Evolutionary conservation across 495 filamentous ascomycete species (phyloP), one percentile per base, ranked within the genome.

Genomic region (Lasiosphaeriaceae sp.): DNA sequence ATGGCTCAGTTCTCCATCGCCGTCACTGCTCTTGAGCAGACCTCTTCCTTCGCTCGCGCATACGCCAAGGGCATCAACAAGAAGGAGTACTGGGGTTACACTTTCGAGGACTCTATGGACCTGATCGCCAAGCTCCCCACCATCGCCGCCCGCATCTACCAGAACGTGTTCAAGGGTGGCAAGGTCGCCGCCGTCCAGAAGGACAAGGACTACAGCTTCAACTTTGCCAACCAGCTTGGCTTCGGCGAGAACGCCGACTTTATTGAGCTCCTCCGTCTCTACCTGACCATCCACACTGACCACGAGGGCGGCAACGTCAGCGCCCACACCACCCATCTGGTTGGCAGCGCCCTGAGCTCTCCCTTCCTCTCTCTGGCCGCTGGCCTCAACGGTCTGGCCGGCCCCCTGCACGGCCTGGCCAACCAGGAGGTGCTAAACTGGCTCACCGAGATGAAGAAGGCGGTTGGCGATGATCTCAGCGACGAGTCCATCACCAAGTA

Each of bases 81-180:
- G 87, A 89, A 88, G 74, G 90, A 97, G 62, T 98, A 98, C 89
- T 98, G 94, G 94, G 85, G 84, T 76, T 90, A 97, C 82, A 96
- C 94, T 64, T 98, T 95, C 69, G 94, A 98, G 84, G 94, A 98
- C 80, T 96, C 92, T 55, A 97, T 98, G 94, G 92, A 98, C 79
- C 81, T 97, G 71, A 97, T 98, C 75, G 95, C 94, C 74, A 98
- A 97, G 86, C 90, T 98, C 62, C 94, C 94, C 66, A 96, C 90
- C 71, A 97, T 98, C 66, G 95, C 94, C 55, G 80, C 95, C 54
- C 89, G 90, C 79, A 97, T 98, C 83, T 98, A 98, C 86, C 93
- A 93, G 77, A 98, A 98, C 73, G 87, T 97, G 71, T 98, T 90
- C 90, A 96, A 97, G 82, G 95, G 96, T 72, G 94, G 94, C 80